A percentile compares a stretch with the other conserved stretches of the same genome.
phyloP scores from a whole-genome alignment of 192 early-diverging fungal genomes.

The Phlyctochytrium planicorne region DNA sequence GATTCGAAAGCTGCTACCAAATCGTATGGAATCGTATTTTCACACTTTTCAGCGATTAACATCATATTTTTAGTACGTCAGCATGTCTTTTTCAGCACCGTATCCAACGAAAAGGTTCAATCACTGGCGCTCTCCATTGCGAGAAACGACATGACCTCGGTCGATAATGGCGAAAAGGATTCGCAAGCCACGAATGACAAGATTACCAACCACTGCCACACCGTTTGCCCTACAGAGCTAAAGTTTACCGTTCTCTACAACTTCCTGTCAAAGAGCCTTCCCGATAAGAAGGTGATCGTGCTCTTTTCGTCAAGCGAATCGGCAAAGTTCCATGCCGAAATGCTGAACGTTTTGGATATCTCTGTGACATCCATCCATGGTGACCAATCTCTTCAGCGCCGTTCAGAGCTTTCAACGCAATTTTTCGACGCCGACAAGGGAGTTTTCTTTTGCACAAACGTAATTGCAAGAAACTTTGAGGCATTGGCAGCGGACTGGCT shows the following conservation, averaged over 20 bases:
- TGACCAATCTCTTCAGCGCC: background rate
- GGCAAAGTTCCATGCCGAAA: background rate
- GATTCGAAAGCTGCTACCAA: background rate
- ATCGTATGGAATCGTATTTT: too few relatives aligned
- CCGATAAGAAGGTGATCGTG: background rate
- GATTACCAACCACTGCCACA: background rate
- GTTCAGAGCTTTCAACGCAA: background rate
- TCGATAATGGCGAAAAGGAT: background rate
- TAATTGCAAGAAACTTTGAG: background rate
- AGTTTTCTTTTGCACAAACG: background rate
- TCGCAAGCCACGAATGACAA: background rate
- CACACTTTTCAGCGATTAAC: too few relatives aligned
- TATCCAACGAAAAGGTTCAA: background rate
- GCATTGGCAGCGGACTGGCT: background rate
- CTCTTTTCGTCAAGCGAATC: background rate
- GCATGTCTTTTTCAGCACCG: background rate
- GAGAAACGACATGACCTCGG: background rate
- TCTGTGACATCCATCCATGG: background rate
- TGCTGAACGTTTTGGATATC: background rate
- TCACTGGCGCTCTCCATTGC: background rate
- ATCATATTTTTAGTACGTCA: background rate
- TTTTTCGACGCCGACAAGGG: background rate
- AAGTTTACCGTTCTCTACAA: background rate
- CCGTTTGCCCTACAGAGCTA: background rate
- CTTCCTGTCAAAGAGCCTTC: background rate